Conservation (phyloP, 306 rosid genomes). For the Erythrophleum fordii region DNA sequence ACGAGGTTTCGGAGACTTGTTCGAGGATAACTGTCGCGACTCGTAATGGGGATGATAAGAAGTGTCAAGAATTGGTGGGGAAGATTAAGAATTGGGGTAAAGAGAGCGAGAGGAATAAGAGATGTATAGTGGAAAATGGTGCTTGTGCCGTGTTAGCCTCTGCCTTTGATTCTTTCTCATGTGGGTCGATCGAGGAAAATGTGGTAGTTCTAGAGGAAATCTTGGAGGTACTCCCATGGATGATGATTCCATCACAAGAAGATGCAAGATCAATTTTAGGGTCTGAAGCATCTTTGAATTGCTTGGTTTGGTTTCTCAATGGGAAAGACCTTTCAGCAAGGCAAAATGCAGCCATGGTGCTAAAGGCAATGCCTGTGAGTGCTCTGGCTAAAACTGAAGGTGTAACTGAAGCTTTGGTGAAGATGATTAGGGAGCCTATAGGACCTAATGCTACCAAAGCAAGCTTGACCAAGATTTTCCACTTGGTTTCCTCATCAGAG, state of each 20-base stretch:
- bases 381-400: conserved; percentile 57
- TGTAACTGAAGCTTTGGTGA: conserved; percentile 57
- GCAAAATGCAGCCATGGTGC: conserved; percentile 62
- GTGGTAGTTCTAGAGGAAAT: conserved; percentile 57
- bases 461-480: conserved; percentile 58
- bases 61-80: conserved; percentile 54
- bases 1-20: conserved; percentile 54
- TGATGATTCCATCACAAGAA: conserved; percentile 47
- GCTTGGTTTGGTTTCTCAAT: conserved; percentile 56
- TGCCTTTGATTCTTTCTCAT: conserved; percentile 57
- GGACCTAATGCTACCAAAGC: conserved; percentile 59
- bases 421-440: conserved; percentile 56
- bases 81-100: conserved; percentile 71
- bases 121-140: conserved; percentile 53
- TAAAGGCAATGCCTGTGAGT: conserved; percentile 52
- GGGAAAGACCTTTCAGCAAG: conserved; percentile 59
- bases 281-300: conserved; percentile 48
- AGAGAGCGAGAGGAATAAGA: conserved; percentile 83
- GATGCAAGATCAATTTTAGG: conserved; percentile 56
- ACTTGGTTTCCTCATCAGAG: conserved; percentile 53
- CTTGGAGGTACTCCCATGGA: conserved; percentile 59
- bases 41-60: conserved; percentile 44
- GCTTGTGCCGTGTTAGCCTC: conserved; percentile 47
- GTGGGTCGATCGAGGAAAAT: conserved; percentile 35
- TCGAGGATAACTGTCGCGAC: conserved; percentile 46